A percentile compares a stretch with the other conserved stretches of the same genome.
Conservation (phyloP, 768 basidiomycete species). For the Pleurotus pulmonarius region DNA sequence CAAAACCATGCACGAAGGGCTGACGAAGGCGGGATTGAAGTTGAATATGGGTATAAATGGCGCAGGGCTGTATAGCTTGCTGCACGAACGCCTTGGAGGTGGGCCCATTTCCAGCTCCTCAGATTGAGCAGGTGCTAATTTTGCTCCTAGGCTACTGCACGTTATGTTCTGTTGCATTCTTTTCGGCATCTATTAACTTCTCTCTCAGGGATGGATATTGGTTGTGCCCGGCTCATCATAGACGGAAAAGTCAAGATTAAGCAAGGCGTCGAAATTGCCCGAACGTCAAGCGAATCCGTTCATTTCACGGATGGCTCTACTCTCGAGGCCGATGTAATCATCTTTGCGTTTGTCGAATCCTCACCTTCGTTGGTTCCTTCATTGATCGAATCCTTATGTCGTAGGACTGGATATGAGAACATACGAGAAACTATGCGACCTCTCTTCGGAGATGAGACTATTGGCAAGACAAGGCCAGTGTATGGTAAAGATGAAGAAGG, state of each 20-base stretch:
- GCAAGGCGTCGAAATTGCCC: conserved; percentile 40
- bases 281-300: conserved; percentile 29
- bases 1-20: conserved; percentile 27
- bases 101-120: conserved; percentile 7
- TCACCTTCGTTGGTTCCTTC: neutral
- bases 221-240: conserved; percentile 47
- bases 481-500: conserved; percentile 42
- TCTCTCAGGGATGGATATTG: conserved; percentile 35
- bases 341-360: conserved; percentile 33
- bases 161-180: neutral
- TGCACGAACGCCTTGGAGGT: conserved; percentile 30
- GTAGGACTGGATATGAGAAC: conserved; percentile 23
- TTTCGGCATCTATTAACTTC: neutral
- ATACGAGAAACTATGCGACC: conserved; percentile 25
- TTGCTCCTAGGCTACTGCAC: conserved; percentile 12
- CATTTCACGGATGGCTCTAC: conserved; percentile 35
- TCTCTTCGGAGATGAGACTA: conserved; percentile 31
- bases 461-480: conserved; percentile 23
- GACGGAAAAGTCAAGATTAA: conserved; percentile 57
- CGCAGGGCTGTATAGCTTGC: conserved; percentile 21
- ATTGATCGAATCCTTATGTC: neutral
- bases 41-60: conserved; percentile 31
- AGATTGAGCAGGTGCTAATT: neutral
- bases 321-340: conserved; percentile 38
- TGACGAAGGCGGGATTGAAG: conserved; percentile 32